These are phyloP conservation scores for Anthoceros angustus DNA, from an alignment of 225 moss, liverwort and hornwort species.

Conservation along the genomic window DNA sequence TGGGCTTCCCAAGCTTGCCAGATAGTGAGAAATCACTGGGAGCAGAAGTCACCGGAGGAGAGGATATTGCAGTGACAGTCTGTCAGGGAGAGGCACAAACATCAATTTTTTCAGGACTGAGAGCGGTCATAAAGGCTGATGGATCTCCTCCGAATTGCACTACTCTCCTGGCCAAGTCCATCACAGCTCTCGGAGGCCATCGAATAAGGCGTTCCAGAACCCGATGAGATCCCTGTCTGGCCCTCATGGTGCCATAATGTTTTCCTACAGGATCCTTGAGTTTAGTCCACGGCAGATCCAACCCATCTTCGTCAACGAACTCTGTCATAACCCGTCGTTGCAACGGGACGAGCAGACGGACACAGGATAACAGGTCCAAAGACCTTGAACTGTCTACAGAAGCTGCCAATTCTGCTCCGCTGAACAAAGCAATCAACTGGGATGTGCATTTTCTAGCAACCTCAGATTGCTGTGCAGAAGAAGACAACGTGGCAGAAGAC, in stretches of 20 bases:
- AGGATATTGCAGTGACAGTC: background rate
- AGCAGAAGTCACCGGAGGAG: background rate
- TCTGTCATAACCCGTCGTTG: background rate
- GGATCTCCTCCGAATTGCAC: conserved; percentile 40
- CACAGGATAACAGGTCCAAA: conserved; percentile 24
- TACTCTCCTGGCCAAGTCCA: conserved; percentile 18
- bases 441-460: conserved; percentile 16
- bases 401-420: conserved; percentile 21
- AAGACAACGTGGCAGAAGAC: background rate
- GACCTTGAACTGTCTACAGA: conserved; percentile 24
- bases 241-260: background rate
- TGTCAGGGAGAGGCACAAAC: conserved; percentile 6
- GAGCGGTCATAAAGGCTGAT: conserved; percentile 16
- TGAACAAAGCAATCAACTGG: conserved; percentile 30
- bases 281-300: background rate
- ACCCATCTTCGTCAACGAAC: background rate
- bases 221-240: background rate
- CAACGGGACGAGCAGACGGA: conserved; percentile 21
- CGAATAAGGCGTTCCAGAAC: conserved; percentile 16
- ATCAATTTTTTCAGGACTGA: conserved; percentile 13
- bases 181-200: conserved; percentile 28
- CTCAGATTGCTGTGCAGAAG: background rate
- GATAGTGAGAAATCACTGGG: no score
- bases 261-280: background rate
- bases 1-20: no score